Evolutionary conservation across 202 grass and related monocot species (phyloP).

Genomic region (Bolboschoenoplectus hybrid): DNA sequence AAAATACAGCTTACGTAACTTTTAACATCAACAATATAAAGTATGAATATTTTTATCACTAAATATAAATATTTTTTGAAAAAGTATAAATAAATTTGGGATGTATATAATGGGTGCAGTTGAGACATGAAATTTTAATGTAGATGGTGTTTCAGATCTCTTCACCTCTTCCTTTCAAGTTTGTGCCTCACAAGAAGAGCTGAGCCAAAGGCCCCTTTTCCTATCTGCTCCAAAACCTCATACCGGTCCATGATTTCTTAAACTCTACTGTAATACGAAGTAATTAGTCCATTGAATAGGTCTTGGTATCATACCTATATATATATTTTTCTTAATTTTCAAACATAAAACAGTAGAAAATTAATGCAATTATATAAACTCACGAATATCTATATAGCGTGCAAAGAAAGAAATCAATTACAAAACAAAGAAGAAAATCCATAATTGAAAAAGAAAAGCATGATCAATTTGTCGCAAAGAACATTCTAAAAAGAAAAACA

Average conservation of each 20-base stretch:
- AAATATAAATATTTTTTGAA: too few relatives aligned
- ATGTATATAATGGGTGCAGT: too few relatives aligned
- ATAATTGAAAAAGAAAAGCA: background rate
- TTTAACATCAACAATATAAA: too few relatives aligned
- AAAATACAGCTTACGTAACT: too few relatives aligned
- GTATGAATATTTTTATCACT: too few relatives aligned
- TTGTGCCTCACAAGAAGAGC: constrained; percentile 82
- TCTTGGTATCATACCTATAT: background rate
- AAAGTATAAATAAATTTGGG: too few relatives aligned
- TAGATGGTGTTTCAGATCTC: background rate
- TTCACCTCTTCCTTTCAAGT: constrained; percentile 87
- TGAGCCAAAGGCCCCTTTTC: constrained; percentile 88
- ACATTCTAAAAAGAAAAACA: constrained; percentile 32
- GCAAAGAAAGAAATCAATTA: background rate
- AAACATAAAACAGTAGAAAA: background rate
- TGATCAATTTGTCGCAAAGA: constrained; percentile 29
- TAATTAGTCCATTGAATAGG: background rate
- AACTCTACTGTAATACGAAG: background rate
- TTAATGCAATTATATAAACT: background rate
- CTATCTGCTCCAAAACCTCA: constrained; percentile 93
- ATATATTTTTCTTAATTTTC: background rate
- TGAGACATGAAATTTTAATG: background rate
- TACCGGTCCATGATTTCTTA: constrained; percentile 69
- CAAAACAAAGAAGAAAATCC: background rate
- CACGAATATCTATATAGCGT: background rate